Conservation (phyloP, 176 grass and related monocot genomes). For the Aegilops tauschii region DNA sequence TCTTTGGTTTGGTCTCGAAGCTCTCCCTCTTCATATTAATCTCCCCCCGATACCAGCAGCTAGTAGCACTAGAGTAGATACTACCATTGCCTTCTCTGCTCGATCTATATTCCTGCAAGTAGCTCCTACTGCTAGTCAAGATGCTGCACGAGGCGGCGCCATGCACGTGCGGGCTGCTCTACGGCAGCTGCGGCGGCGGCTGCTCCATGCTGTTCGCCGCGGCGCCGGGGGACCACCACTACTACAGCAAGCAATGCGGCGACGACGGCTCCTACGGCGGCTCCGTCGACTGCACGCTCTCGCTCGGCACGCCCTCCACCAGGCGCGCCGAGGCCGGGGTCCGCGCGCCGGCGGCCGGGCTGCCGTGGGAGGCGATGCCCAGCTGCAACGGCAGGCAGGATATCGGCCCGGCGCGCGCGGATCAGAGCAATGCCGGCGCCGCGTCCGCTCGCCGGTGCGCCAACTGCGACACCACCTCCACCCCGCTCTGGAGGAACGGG, state of each 20-base stretch:
- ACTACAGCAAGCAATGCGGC: slow-evolving; percentile 31
- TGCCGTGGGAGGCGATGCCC: slow-evolving; percentile 52
- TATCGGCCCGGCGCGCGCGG: neutral
- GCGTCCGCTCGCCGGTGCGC: slow-evolving; percentile 60
- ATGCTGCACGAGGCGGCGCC: slow-evolving; percentile 66
- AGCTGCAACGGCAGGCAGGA: slow-evolving; percentile 28
- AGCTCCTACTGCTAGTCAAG: neutral
- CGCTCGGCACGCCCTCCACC: slow-evolving; percentile 91
- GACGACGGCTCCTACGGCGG: slow-evolving; percentile 15
- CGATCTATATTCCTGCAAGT: neutral
- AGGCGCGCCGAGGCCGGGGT: slow-evolving; percentile 57
- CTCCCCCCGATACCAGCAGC: slow-evolving; percentile 4
- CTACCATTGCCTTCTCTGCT: neutral
- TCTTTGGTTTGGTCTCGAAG: slow-evolving; percentile 1
- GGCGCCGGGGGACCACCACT: slow-evolving; percentile 34
- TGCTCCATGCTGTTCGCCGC: slow-evolving; percentile 52
- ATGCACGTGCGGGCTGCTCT: slow-evolving; percentile 71
- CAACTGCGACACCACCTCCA: slow-evolving; percentile 92
- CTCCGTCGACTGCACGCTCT: slow-evolving; percentile 92
- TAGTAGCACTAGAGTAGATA: neutral
- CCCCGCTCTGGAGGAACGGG: slow-evolving; percentile 91
- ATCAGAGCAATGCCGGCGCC: slow-evolving; percentile 11
- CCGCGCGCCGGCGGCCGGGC: neutral
- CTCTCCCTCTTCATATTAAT: slow-evolving; percentile 16
- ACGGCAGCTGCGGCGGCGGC: slow-evolving; percentile 61